Evolutionary conservation across 129 eudicot genomes (phyloP).

Genomic region (Silybum marianum): DNA sequence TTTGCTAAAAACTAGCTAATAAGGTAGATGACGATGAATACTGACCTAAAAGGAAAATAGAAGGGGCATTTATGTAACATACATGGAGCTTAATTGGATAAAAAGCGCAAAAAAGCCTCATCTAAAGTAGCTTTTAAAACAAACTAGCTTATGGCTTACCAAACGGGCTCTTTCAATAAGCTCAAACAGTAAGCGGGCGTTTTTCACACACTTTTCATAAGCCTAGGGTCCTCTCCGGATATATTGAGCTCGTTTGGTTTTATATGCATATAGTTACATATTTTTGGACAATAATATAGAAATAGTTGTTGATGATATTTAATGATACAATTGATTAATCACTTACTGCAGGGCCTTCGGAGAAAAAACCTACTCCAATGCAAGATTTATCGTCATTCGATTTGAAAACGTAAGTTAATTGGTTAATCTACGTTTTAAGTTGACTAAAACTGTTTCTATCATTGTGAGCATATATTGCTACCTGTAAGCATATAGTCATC

Average conservation of each 20-base stretch:
- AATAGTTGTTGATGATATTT: constrained; percentile 5
- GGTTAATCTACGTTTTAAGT: background rate
- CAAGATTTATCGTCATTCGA: constrained; percentile 71
- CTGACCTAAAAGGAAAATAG: no score
- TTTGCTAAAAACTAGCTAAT: background rate
- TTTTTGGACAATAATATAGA: constrained; percentile 9
- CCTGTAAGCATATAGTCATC: background rate
- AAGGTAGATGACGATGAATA: no score
- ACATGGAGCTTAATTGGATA: background rate
- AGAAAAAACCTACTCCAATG: constrained; percentile 55
- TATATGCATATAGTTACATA: background rate
- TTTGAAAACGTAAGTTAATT: constrained; percentile 76
- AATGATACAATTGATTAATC: constrained; percentile 7
- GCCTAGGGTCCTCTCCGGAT: background rate
- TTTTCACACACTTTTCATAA: no score
- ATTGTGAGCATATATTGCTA: background rate
- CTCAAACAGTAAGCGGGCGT: no score
- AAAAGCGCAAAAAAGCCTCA: background rate
- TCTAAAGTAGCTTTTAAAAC: background rate
- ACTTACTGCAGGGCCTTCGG: constrained; percentile 63
- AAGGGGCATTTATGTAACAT: no score
- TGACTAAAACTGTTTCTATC: background rate
- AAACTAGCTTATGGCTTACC: background rate
- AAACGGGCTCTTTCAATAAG: background rate
- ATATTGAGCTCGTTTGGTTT: background rate